A percentile compares a stretch with the other conserved stretches of the same genome.
phyloP scores from a whole-genome alignment of 2,329 filamentous ascomycete genomes.

The Gnomoniopsis smithogilvyi region DNA sequence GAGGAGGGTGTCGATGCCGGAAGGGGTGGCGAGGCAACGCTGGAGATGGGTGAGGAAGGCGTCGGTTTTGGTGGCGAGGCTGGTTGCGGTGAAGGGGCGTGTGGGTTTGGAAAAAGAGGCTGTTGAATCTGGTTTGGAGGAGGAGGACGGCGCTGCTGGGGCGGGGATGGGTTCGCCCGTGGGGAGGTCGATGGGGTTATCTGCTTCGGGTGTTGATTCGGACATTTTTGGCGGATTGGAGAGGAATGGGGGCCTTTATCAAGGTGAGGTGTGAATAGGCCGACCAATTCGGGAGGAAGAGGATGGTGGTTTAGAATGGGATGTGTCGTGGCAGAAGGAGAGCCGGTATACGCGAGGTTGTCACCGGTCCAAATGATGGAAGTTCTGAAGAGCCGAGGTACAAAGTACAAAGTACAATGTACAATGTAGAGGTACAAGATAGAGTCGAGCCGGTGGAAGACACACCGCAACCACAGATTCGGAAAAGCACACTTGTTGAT shows the following conservation, averaged over 20 bases:
- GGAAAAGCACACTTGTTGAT: no score
- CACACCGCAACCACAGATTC: no score
- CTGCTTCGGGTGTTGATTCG: constrained; percentile 3
- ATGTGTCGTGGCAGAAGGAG: not conserved
- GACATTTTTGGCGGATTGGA: constrained; percentile 3
- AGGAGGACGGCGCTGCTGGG: constrained; percentile 19
- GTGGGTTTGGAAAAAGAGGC: constrained; percentile 18
- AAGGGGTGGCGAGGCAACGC: constrained; percentile 64
- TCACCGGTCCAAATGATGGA: not conserved
- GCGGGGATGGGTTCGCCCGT: constrained; percentile 34
- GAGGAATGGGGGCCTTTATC: not conserved
- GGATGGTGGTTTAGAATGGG: no score
- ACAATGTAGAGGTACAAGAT: no score
- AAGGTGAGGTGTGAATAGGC: not conserved
- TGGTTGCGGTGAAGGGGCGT: constrained; percentile 27
- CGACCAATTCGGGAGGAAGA: not conserved
- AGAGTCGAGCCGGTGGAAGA: no score
- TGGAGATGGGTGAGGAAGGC: constrained; percentile 53
- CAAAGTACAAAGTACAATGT: no score
- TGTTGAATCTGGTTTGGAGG: not conserved
- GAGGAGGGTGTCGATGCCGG: constrained; percentile 68
- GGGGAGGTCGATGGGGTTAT: constrained; percentile 26
- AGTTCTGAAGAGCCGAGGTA: no score
- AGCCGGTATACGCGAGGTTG: not conserved
- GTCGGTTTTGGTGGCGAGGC: constrained; percentile 42